Percentiles rank a stretch among this genome's conserved stretches.
Evolutionary conservation across 2,329 filamentous ascomycete species (phyloP).

Genomic region (Pyrenophora graminea): DNA sequence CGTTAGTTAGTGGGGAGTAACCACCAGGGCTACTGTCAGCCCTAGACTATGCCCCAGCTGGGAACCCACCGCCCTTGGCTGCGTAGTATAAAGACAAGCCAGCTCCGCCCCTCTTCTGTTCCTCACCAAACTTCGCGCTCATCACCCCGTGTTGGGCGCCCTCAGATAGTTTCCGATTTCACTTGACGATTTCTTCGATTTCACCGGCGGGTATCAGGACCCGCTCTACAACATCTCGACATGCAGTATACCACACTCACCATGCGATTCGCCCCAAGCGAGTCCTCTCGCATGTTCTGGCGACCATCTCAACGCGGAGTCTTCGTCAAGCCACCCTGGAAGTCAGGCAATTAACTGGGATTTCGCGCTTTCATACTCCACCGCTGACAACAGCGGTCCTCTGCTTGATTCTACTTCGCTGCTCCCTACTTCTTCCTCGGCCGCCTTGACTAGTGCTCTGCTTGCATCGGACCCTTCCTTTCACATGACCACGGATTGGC

Average conservation of each 20-base stretch:
- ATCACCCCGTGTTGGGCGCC: constrained; percentile 43
- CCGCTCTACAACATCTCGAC: constrained; percentile 38
- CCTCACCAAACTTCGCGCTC: constrained; percentile 38
- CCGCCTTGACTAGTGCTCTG: constrained; percentile 23
- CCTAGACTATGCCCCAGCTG: neutral
- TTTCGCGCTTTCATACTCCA: constrained; percentile 31
- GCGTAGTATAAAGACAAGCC: constrained; percentile 27
- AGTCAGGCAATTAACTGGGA: constrained; percentile 35
- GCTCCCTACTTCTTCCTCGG: constrained; percentile 29
- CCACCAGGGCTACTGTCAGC: neutral
- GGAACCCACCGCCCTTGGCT: constrained; percentile 1
- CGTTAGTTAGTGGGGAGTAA: neutral
- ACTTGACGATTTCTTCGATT: constrained; percentile 44
- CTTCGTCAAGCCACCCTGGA: constrained; percentile 32
- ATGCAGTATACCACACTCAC: constrained; percentile 35
- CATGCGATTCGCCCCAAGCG: constrained; percentile 30
- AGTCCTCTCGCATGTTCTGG: constrained; percentile 26
- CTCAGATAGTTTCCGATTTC: constrained; percentile 40
- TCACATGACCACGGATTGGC: constrained; percentile 31
- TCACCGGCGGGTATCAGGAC: constrained; percentile 42
- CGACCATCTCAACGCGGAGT: constrained; percentile 30
- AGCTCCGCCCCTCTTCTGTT: constrained; percentile 20
- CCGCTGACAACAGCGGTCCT: constrained; percentile 24
- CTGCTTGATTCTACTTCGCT: constrained; percentile 25
- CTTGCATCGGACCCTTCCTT: constrained; percentile 25